These are phyloP conservation scores for Camelina neglecta DNA, from an alignment of 345 rosid species.

Conservation along the genomic window DNA sequence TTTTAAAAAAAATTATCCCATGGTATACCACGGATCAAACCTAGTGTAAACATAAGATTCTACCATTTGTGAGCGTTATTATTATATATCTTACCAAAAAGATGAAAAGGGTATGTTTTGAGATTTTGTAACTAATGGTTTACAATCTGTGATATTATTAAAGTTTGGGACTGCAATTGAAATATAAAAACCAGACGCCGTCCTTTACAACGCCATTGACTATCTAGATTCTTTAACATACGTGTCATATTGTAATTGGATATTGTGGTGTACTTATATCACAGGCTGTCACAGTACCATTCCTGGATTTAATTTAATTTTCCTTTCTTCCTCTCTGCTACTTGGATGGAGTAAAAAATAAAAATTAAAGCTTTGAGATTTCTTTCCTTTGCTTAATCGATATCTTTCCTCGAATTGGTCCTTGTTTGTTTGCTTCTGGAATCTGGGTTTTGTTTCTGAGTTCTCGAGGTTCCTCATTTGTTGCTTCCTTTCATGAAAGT, in stretches of 20 bases:
- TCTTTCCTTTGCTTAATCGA: slow-evolving; percentile 38
- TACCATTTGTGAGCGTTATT: background rate
- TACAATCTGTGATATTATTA: background rate
- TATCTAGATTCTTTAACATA: slow-evolving; percentile 18
- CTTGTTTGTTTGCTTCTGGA: slow-evolving; percentile 31
- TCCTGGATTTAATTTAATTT: slow-evolving; percentile 22
- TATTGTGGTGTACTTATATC: background rate
- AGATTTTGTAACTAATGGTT: background rate
- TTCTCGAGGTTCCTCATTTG: slow-evolving; percentile 37
- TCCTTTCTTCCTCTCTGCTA: slow-evolving; percentile 9
- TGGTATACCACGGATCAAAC: no score
- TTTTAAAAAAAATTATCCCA: no score
- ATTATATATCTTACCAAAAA: background rate
- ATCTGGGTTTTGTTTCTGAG: slow-evolving; percentile 33
- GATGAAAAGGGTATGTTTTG: background rate
- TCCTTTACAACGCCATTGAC: slow-evolving; percentile 40
- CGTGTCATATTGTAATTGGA: background rate
- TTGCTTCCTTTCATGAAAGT: slow-evolving; percentile 32
- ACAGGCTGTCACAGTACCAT: slow-evolving; percentile 30
- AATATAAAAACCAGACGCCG: slow-evolving; percentile 32
- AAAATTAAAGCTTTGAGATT: slow-evolving; percentile 36
- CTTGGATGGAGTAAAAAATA: slow-evolving; percentile 40
- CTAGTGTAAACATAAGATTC: background rate
- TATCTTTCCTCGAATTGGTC: slow-evolving; percentile 36
- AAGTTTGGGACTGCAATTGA: background rate